Base-by-base conservation (phyloP, 495 filamentous ascomycete species). In the Penicillium paxilli region DNA sequence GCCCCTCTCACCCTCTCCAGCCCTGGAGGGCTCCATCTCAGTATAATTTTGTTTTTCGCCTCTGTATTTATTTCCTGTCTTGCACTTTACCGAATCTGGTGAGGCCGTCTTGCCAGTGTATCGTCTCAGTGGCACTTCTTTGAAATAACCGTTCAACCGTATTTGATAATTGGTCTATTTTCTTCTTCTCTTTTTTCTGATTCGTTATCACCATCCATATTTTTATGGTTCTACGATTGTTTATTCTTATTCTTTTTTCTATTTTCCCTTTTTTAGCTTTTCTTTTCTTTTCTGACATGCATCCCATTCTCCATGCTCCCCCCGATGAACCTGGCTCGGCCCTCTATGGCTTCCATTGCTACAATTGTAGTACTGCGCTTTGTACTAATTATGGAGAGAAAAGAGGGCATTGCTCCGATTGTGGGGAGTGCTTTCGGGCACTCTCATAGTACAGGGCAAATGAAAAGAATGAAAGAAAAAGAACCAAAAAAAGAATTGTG, bases 51-150 rank as follows among this genome's bases (percentile, higher is more conserved):
- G 45, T 23, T 19, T 38, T 51, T 41, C 32, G n/a, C 30, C 47
- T 51, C 54, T 40, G 47, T 51, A 49, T 32, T 23, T n/a, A n/a
- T n/a, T 32, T 51, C 33, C 47, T 37, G 21, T 52, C 44, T 62
- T 20, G 20, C 40, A n/a, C 40, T 42, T 42, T 7, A n/a, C 40
- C 20, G 44, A 51, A 55, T 48, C 47, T 47, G 30, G 24, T 40
- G 3, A 21, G 9, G 4, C 3, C 26, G n/a, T 42, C 35, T 8
- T 42, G 19, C 9, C 19, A 19, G 14, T 14, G 40, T 32, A 32
- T 12, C 10, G 5, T 12, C 11, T 4, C 4, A 10, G 11, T 24
- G 20, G 40, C 40, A 9, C 19, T 42, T 42, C 40, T 42, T 42
- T 42, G 17, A 24, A 42, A 14, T 21, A 42, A 23, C 40, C 20